phyloP scores from a whole-genome alignment of 257 asterid genomes.

The Coffea eugenioides region DNA sequence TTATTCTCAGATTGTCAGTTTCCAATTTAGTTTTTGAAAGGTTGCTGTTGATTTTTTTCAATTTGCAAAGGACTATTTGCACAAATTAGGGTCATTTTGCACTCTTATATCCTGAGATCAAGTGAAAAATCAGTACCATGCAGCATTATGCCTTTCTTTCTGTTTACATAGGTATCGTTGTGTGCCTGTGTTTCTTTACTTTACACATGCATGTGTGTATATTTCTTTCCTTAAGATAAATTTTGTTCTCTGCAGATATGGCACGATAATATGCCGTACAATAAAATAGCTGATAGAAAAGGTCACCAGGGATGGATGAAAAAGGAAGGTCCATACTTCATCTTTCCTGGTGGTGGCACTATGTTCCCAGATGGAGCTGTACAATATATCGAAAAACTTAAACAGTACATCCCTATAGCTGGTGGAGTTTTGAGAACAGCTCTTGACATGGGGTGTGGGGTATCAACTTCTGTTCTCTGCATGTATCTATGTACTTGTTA shows the following conservation, averaged over 20 bases:
- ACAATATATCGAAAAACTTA: slow-evolving; percentile 88
- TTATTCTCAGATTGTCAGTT: background rate
- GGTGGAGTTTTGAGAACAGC: slow-evolving; percentile 89
- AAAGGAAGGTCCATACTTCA: slow-evolving; percentile 77
- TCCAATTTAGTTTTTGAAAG: background rate
- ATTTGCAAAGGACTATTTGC: background rate
- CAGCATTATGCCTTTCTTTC: background rate
- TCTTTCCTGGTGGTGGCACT: slow-evolving; percentile 97
- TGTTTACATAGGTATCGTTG: too few relatives aligned
- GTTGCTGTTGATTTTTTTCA: background rate
- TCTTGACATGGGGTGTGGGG: slow-evolving; percentile 99
- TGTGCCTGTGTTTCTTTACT: background rate
- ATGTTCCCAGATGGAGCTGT: slow-evolving; percentile 97
- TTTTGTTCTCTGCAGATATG: slow-evolving; percentile 62
- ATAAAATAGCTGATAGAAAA: slow-evolving; percentile 92
- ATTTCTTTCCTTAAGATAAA: background rate
- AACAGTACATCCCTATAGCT: slow-evolving; percentile 85
- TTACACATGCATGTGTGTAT: background rate
- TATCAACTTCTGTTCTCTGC: slow-evolving; percentile 23
- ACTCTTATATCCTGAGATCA: background rate
- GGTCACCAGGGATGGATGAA: slow-evolving; percentile 99
- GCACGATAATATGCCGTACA: slow-evolving; percentile 94
- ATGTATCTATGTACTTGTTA: background rate
- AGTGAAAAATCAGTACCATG: background rate
- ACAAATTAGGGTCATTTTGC: background rate